These are phyloP conservation scores for Teratosphaeria nubilosa DNA, from an alignment of 2,329 filamentous ascomycete genomes.

Conservation along the genomic window DNA sequence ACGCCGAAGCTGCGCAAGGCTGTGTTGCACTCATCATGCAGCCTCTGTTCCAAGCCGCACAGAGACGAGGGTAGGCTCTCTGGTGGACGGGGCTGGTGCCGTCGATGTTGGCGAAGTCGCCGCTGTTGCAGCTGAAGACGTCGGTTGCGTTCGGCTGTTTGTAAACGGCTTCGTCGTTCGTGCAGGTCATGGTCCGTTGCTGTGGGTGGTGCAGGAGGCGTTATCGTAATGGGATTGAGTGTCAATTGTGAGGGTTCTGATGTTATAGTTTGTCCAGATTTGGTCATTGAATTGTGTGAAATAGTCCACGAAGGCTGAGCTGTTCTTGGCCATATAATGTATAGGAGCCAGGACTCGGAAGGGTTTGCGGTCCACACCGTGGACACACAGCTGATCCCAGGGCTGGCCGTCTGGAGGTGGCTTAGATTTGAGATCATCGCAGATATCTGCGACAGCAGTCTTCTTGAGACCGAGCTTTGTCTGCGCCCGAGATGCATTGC, in stretches of 20 bases:
- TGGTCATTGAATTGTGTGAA: conserved; percentile 42
- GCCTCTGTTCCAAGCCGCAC: conserved; percentile 65
- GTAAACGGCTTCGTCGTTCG: conserved; percentile 39
- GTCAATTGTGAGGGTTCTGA: conserved; percentile 46
- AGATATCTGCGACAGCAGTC: conserved; percentile 48
- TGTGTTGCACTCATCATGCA: conserved; percentile 51
- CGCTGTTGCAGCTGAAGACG: conserved; percentile 58
- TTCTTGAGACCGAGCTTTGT: conserved; percentile 48
- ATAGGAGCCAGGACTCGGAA: conserved; percentile 33
- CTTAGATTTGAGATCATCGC: conserved; percentile 45
- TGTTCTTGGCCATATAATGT: conserved; percentile 33
- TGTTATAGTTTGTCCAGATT: conserved; percentile 41
- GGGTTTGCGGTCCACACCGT: conserved; percentile 22
- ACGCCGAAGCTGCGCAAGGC: conserved; percentile 29
- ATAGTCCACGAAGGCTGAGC: conserved; percentile 38
- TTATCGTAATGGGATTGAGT: conserved; percentile 52
- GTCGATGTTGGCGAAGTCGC: conserved; percentile 44
- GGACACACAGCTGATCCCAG: conserved; percentile 53
- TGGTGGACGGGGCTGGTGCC: conserved; percentile 31
- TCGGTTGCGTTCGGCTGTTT: conserved; percentile 48
- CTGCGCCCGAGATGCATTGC: conserved; percentile 26
- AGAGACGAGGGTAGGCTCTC: conserved; percentile 60
- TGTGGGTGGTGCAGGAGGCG: conserved; percentile 39
- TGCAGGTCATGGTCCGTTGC: conserved; percentile 27
- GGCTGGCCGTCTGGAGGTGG: conserved; percentile 44